Evolutionary conservation across 1,139 yeast species (phyloP), one percentile per base, ranked within the genome.

Genomic region (Magnusiomyces tetraspermus): DNA sequence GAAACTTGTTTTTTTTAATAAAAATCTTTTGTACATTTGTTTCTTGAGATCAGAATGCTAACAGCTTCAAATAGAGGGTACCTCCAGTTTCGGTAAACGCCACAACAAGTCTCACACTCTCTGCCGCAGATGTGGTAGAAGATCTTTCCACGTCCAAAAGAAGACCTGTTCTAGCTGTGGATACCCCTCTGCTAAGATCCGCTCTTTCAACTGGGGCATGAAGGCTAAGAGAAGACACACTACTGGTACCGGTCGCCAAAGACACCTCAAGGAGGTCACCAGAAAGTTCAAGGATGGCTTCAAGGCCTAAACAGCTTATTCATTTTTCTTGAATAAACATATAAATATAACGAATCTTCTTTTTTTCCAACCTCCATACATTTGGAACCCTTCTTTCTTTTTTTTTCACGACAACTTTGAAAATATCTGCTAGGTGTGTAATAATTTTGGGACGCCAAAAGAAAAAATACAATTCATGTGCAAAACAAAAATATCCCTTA

Each of bases 161-260:
- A 85, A 88, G 83, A 89, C 96, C 71, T 92, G 99, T 81, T 75
- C 98, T 75, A 78, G 95, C 67, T 92, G 99, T 80, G 98, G 98
- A 71, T 92, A 92, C 86, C 99, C 99, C 79, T 89, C 97, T 73
- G 97, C 98, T 71, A 94, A 94, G 83, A 76, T 86, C 78, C 89
- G 98, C 85, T 71, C 72, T 58, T 66, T 80, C 95, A 92, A 92
- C 96, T 92, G 99, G 99, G 96, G 94, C 74, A 77, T 78, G 66
- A 92, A 92, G 86, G 96, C 97, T 72, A 88, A 90, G 85, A 88
- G 98, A 88, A 89, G 99, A 87, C 85, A 87, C 79, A 92, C 99
- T 69, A 90, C 97, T 68, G 99, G 99, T 81, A 84, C 97, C 75
- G 99, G 99, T 77, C 95, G 99, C 81, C 89, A 89, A 95, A 80